phyloP scores from a whole-genome alignment of 306 rosid genomes.

The Prunus armeniaca region DNA sequence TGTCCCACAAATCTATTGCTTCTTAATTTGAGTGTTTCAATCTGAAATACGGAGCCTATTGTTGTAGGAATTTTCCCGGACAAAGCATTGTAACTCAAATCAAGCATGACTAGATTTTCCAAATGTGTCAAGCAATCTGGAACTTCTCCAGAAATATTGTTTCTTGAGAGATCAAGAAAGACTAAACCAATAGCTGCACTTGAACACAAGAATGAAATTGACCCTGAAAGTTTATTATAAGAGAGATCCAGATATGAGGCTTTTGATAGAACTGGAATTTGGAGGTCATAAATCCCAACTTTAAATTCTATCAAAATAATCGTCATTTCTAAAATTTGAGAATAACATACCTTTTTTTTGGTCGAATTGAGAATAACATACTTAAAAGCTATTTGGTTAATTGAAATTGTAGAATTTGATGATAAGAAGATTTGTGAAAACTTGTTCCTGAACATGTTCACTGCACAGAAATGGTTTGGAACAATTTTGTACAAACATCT shows the following conservation, averaged over 20 bases:
- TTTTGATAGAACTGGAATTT: neutral
- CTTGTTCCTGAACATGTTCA: too few species aligned
- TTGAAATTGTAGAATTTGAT: too few species aligned
- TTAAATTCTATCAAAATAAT: too few species aligned
- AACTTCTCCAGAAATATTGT: neutral
- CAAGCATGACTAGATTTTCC: neutral
- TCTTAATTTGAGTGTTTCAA: neutral
- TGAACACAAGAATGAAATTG: neutral
- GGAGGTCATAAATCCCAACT: too few species aligned
- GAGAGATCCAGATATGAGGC: slow-evolving; percentile 4
- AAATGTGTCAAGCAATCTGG: neutral
- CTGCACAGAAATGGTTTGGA: too few species aligned
- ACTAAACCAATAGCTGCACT: rapidly evolving
- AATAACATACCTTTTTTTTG: too few species aligned
- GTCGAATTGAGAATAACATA: too few species aligned
- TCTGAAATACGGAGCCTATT: neutral
- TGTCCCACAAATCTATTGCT: slow-evolving; percentile 6
- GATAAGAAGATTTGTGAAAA: too few species aligned
- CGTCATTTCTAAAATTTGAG: too few species aligned
- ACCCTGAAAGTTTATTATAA: neutral
- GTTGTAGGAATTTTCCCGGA: neutral
- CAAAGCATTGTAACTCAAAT: neutral
- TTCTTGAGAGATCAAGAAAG: neutral
- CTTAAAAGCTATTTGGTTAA: too few species aligned
- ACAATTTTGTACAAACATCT: too few species aligned